Evolutionary conservation across 73 alveolate species (phyloP).

Genomic region (Tetrahymena borealis): DNA sequence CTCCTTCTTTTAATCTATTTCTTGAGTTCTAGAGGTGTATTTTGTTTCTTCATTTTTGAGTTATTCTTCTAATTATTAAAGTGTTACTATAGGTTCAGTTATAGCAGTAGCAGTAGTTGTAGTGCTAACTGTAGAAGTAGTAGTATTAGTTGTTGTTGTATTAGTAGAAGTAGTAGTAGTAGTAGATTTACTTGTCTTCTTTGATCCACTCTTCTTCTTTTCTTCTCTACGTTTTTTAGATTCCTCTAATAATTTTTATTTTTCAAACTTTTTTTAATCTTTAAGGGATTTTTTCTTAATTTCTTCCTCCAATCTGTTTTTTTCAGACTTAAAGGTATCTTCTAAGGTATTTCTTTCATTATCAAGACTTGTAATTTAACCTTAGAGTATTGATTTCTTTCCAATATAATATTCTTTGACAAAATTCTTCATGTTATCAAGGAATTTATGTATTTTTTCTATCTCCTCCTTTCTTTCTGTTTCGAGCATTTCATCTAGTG

Average conservation of each 20-base stretch:
- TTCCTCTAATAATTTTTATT: slow-evolving; percentile 7
- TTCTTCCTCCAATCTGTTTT: slow-evolving; percentile 4
- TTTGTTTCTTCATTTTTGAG: neutral
- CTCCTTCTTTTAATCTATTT: neutral
- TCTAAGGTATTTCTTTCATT: neutral
- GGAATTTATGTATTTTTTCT: slow-evolving; percentile 14
- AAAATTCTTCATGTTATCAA: slow-evolving; percentile 9
- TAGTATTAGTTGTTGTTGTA: neutral
- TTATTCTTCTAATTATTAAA: neutral
- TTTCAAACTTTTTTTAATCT: slow-evolving; percentile 9
- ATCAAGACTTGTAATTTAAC: neutral
- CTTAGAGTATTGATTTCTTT: neutral
- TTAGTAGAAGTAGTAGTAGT: neutral
- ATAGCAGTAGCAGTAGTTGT: neutral
- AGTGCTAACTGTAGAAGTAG: neutral
- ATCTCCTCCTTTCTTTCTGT: slow-evolving; percentile 9
- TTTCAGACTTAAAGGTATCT: slow-evolving; percentile 1
- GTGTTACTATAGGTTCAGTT: neutral
- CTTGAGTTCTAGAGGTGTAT: neutral
- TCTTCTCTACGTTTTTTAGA: slow-evolving; percentile 6
- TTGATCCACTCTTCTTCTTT: neutral
- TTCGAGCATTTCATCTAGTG: slow-evolving; percentile 1
- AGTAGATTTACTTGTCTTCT: slow-evolving; percentile 10
- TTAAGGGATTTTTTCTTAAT: slow-evolving; percentile 12
- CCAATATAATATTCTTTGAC: neutral